Conservation (phyloP, 1,139 yeast genomes). For the Hansenula sp. region DNA sequence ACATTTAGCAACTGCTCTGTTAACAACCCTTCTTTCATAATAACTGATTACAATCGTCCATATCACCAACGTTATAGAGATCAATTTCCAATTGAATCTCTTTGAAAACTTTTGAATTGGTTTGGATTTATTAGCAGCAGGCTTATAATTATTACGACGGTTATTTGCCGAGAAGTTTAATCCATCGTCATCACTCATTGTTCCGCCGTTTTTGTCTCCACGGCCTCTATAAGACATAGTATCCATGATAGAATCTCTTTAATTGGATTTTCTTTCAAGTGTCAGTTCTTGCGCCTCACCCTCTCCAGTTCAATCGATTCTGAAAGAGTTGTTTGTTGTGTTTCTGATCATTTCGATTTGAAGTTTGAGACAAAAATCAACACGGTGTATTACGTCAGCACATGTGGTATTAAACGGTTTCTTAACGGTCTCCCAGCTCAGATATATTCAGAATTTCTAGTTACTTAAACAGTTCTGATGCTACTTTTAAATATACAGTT, state of each 20-base stretch:
- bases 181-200: neutral
- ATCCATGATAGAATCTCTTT: neutral
- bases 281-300: too few relatives aligned
- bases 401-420: too few relatives aligned
- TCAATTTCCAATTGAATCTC: conserved; percentile 6
- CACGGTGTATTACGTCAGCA: neutral
- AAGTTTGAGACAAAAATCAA: neutral
- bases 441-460: too few relatives aligned
- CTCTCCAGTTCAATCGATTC: too few relatives aligned
- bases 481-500: neutral
- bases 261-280: too few relatives aligned
- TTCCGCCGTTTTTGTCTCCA: neutral
- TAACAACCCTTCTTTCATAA: conserved; percentile 59
- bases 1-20: conserved; percentile 45
- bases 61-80: conserved; percentile 7
- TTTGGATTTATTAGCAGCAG: conserved; percentile 1
- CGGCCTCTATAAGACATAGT: conserved; percentile 3
- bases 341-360: too few relatives aligned
- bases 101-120: neutral
- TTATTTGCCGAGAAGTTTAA: neutral
- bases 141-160: conserved; percentile 2
- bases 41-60: conserved; percentile 55
- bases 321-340: too few relatives aligned
- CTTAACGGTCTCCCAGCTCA: too few relatives aligned
- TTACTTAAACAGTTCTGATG: too few relatives aligned